Conservation (phyloP, 2,329 filamentous ascomycete species). For the Fusarium pseudoanthophilum region DNA sequence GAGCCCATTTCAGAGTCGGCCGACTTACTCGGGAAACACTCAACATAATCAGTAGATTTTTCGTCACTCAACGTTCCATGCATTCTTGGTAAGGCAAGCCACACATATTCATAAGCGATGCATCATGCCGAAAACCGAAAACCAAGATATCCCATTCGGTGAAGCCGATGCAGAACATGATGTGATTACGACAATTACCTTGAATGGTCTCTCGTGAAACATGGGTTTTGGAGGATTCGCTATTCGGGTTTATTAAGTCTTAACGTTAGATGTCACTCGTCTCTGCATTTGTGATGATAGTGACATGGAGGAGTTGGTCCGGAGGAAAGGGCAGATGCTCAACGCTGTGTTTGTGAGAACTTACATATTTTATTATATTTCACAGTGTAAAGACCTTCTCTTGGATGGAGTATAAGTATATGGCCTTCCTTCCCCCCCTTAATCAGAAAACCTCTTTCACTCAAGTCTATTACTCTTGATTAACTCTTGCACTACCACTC, state of each 20-base stretch:
- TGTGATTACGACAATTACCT: not conserved
- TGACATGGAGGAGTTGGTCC: not conserved
- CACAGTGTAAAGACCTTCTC: not conserved
- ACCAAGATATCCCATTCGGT: not conserved
- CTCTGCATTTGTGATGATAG: not conserved
- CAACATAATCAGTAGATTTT: not conserved
- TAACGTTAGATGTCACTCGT: not conserved
- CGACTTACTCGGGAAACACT: not conserved
- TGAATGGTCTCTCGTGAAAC: not conserved
- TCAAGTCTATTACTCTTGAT: not conserved
- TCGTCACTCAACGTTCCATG: constrained; percentile 8
- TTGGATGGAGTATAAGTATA: constrained; percentile 4
- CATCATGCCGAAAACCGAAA: constrained; percentile 7
- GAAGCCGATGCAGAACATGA: not conserved
- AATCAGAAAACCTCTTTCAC: not conserved
- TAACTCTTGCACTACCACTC: not conserved
- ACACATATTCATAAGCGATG: constrained; percentile 20
- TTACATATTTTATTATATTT: not conserved
- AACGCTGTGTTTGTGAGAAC: not conserved
- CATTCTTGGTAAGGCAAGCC: constrained; percentile 33
- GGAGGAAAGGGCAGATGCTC: not conserved
- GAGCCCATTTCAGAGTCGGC: not conserved
- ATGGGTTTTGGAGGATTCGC: not conserved
- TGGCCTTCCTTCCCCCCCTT: not conserved
- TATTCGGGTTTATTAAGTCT: not conserved